These are phyloP conservation scores for Polytolypa hystricis DNA, from an alignment of 2,329 filamentous ascomycete genomes.

Conservation along the genomic window DNA sequence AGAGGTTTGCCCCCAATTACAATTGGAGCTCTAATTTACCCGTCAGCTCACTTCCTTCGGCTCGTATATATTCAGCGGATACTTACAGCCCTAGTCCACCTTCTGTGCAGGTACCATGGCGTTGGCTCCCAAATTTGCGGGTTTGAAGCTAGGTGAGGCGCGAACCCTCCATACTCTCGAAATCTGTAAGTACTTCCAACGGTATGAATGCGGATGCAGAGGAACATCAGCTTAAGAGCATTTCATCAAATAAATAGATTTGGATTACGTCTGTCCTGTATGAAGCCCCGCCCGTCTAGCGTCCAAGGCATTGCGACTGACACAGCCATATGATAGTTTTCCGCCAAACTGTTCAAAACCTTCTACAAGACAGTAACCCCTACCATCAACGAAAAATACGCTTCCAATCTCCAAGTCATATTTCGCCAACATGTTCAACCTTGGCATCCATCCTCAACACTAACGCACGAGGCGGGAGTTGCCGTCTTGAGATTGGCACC, in stretches of 20 bases:
- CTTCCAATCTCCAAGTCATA: slow-evolving; percentile 57
- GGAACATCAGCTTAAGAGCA: not conserved
- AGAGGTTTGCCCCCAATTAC: no score
- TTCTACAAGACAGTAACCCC: slow-evolving; percentile 57
- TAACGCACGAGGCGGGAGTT: slow-evolving; percentile 61
- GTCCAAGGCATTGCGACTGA: not conserved
- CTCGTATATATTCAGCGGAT: no score
- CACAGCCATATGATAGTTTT: slow-evolving; percentile 45
- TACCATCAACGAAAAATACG: slow-evolving; percentile 48
- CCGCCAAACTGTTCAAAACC: slow-evolving; percentile 64
- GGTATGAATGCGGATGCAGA: not conserved
- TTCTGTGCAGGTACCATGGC: slow-evolving; percentile 35
- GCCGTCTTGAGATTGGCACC: slow-evolving; percentile 65
- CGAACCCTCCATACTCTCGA: slow-evolving; percentile 27
- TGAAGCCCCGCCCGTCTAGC: slow-evolving; percentile 32
- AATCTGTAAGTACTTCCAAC: slow-evolving; percentile 22
- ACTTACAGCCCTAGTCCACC: not conserved
- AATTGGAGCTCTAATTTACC: no score
- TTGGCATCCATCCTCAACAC: slow-evolving; percentile 81
- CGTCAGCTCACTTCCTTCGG: no score
- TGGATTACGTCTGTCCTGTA: slow-evolving; percentile 82
- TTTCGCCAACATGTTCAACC: slow-evolving; percentile 89
- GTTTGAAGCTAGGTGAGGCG: slow-evolving; percentile 31
- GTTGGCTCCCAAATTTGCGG: slow-evolving; percentile 48
- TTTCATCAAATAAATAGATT: slow-evolving; percentile 38